A percentile compares a stretch with the other conserved stretches of the same genome.
Evolutionary conservation across 805 yeast genomes (phyloP).

Genomic region (Maudiozyma serrabonitensis): DNA sequence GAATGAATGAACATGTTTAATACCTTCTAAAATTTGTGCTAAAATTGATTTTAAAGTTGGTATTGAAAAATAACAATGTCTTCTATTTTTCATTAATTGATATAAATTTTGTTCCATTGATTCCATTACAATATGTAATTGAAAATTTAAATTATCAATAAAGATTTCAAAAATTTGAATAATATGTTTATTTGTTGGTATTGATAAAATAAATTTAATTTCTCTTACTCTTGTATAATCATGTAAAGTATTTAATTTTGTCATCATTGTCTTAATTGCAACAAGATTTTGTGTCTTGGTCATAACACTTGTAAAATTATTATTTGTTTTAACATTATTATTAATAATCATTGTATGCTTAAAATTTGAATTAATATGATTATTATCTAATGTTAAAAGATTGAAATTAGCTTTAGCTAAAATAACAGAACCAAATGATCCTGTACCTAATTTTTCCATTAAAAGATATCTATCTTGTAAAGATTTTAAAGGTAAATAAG

Average conservation of each 20-base stretch:
- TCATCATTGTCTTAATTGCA: conserved; percentile 76
- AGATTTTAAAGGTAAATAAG: conserved; percentile 36
- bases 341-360: conserved; percentile 43
- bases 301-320: conserved; percentile 20
- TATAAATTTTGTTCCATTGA: conserved; percentile 73
- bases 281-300: conserved; percentile 38
- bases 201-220: conserved; percentile 51
- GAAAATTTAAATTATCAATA: conserved; percentile 49
- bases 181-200: conserved; percentile 62
- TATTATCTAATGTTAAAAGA: conserved; percentile 4
- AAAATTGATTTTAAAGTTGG: conserved; percentile 55
- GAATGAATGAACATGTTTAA: conserved; percentile 68
- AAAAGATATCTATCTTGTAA: conserved; percentile 37
- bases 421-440: conserved; percentile 66
- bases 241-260: conserved; percentile 40
- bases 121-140: conserved; percentile 81
- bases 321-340: conserved; percentile 5
- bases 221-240: conserved; percentile 57
- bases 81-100: conserved; percentile 62
- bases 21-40: conserved; percentile 64
- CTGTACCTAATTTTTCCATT: conserved; percentile 53
- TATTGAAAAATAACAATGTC: conserved; percentile 42
- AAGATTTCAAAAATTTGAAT: conserved; percentile 74
- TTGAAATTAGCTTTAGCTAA: conserved; percentile 43
- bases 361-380: conserved; percentile 1